Percentiles rank a stretch among this genome's conserved stretches.
Conservation (phyloP, 768 basidiomycete species). For the Hysterangium stoloniferum region DNA sequence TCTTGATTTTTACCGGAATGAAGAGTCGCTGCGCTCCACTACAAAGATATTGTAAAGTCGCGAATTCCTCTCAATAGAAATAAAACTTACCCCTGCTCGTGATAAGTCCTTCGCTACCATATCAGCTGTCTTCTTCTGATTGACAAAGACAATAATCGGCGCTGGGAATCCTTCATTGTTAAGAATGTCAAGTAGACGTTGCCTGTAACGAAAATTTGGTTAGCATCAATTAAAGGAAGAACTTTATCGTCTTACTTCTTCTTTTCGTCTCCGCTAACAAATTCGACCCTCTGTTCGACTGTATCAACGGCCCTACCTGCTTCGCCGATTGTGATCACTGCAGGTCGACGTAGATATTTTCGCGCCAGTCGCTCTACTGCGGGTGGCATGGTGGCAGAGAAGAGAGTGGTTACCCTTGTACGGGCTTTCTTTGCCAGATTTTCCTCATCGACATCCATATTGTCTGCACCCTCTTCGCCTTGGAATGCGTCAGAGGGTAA, state of each 20-base stretch:
- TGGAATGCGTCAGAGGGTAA: conserved; percentile 83
- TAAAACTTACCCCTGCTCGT: conserved; percentile 67
- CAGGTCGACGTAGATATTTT: conserved; percentile 90
- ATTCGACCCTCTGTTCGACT: conserved; percentile 94
- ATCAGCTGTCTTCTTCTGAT: conserved; percentile 99
- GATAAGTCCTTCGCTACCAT: conserved; percentile 94
- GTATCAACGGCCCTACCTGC: conserved; percentile 97
- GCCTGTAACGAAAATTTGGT: conserved; percentile 35
- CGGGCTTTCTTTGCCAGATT: conserved; percentile 62
- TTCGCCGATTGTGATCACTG: conserved; percentile 95
- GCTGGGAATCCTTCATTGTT: conserved; percentile 76
- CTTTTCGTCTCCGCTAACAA: conserved; percentile 89
- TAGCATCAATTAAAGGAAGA: background rate
- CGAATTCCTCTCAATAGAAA: background rate
- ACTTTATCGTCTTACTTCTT: conserved; percentile 84
- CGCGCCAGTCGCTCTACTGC: conserved; percentile 92
- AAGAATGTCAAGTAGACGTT: conserved; percentile 84
- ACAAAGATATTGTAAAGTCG: conserved; percentile 11
- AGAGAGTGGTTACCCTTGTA: conserved; percentile 89
- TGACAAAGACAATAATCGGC: conserved; percentile 98
- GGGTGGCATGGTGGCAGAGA: conserved; percentile 98
- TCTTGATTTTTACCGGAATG: conserved; percentile 98
- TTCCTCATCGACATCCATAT: conserved; percentile 71
- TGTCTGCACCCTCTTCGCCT: conserved; percentile 69
- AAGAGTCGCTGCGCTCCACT: conserved; percentile 88